Conservation (phyloP, 2,329 filamentous ascomycete genomes). For the Claviceps sp. region DNA sequence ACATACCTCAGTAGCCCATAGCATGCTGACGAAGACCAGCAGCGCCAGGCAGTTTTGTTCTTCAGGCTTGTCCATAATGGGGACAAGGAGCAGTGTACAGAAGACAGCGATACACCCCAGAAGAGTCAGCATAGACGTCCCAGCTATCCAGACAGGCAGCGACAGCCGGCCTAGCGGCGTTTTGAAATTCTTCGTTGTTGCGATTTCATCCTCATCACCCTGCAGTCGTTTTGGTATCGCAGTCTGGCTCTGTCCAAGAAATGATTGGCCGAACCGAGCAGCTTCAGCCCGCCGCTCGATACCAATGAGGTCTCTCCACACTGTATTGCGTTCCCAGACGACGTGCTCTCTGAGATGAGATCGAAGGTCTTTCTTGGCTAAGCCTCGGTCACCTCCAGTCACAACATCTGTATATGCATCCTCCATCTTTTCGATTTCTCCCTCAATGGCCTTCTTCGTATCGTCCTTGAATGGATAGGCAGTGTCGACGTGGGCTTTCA, state of each 20-base stretch:
- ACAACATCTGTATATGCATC: constrained; percentile 68
- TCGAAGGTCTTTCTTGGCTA: constrained; percentile 74
- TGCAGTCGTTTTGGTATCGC: constrained; percentile 59
- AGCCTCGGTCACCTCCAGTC: constrained; percentile 62
- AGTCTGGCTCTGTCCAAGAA: constrained; percentile 64
- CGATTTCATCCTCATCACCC: constrained; percentile 61
- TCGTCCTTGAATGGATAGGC: constrained; percentile 70
- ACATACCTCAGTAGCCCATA: constrained; percentile 88
- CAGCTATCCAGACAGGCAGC: constrained; percentile 73
- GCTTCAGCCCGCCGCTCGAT: constrained; percentile 93
- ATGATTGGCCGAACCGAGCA: constrained; percentile 73
- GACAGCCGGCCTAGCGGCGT: constrained; percentile 70
- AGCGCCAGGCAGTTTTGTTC: constrained; percentile 94
- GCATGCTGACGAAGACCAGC: constrained; percentile 79
- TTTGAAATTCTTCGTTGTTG: constrained; percentile 51
- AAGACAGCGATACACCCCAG: constrained; percentile 62
- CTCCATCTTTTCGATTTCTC: constrained; percentile 63
- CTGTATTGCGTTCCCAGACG: constrained; percentile 96
- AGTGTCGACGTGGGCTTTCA: constrained; percentile 58
- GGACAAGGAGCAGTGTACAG: constrained; percentile 56
- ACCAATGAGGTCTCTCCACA: constrained; percentile 98
- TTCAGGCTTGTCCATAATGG: constrained; percentile 74
- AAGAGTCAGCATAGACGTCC: constrained; percentile 66
- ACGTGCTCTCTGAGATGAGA: constrained; percentile 91
- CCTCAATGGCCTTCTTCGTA: constrained; percentile 58